Conservation (phyloP, 1,139 yeast species). For the Sugiyamaella japonica region DNA sequence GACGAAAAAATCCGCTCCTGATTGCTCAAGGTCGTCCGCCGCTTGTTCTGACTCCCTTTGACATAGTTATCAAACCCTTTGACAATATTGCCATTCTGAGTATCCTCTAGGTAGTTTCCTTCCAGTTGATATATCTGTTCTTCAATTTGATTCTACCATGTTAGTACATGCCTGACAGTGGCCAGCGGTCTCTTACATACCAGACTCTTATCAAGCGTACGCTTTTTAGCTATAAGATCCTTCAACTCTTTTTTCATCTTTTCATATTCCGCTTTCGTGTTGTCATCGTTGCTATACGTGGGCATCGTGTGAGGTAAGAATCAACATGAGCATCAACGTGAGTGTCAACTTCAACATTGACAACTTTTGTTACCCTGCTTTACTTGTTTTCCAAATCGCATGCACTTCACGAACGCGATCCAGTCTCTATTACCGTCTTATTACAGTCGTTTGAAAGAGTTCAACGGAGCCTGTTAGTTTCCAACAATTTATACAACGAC, state of each 20-base stretch:
- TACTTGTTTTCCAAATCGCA: neutral
- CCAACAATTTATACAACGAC: neutral
- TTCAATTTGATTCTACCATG: constrained; percentile 51
- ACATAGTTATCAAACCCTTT: constrained; percentile 86
- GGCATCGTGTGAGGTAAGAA: constrained; percentile 23
- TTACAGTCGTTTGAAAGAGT: too few relatives aligned
- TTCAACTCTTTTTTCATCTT: constrained; percentile 66
- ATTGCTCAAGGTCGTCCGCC: constrained; percentile 62
- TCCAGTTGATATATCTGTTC: constrained; percentile 83
- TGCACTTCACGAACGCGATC: constrained; percentile 13
- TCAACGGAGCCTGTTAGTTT: too few relatives aligned
- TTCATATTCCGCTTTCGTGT: constrained; percentile 55
- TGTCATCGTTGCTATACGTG: constrained; percentile 20
- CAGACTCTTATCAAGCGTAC: constrained; percentile 62
- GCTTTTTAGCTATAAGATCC: constrained; percentile 62
- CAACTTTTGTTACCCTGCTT: constrained; percentile 1
- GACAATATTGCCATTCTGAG: constrained; percentile 73
- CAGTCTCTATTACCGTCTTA: constrained; percentile 4
- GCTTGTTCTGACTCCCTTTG: constrained; percentile 54
- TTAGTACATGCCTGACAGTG: neutral
- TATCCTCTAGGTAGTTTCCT: constrained; percentile 71
- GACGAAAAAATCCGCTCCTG: constrained; percentile 84
- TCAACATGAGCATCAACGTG: too few relatives aligned
- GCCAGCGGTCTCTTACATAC: constrained; percentile 37
- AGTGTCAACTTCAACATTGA: too few relatives aligned